Conservation (phyloP, 768 basidiomycete genomes). For the Naganishia onofrii region DNA sequence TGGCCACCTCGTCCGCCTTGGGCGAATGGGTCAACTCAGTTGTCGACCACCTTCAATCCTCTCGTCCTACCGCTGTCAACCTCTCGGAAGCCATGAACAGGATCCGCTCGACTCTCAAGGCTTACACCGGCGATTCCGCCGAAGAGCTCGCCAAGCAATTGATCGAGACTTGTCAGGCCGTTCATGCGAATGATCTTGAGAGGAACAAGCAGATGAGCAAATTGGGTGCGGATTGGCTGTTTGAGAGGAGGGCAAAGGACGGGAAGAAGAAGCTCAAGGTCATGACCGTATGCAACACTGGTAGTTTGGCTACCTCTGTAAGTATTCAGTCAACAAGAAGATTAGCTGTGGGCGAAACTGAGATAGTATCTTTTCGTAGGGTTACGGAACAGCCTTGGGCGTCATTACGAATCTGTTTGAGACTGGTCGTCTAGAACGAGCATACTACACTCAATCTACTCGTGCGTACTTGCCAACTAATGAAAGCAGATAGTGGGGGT, state of each 20-base stretch:
- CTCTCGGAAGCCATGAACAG: conserved; percentile 79
- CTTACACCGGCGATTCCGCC: conserved; percentile 23
- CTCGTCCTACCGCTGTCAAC: conserved; percentile 96
- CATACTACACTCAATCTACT: conserved; percentile 89
- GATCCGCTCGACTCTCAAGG: conserved; percentile 56
- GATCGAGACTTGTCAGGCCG: conserved; percentile 66
- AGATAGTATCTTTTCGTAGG: conserved; percentile 57
- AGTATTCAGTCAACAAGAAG: conserved; percentile 40
- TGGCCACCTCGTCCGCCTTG: conserved; percentile 58
- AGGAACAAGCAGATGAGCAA: conserved; percentile 81
- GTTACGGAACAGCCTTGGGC: conserved; percentile 91
- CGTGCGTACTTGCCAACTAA: conserved; percentile 42
- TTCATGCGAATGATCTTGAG: conserved; percentile 84
- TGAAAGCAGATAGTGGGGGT: neutral
- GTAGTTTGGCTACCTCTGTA: conserved; percentile 88
- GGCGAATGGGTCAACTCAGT: conserved; percentile 60
- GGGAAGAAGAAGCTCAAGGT: conserved; percentile 64
- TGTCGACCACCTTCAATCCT: conserved; percentile 72
- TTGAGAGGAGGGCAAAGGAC: conserved; percentile 56
- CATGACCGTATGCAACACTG: conserved; percentile 96
- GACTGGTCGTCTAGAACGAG: conserved; percentile 69
- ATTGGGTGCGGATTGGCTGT: conserved; percentile 81
- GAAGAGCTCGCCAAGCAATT: conserved; percentile 58
- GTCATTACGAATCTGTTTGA: conserved; percentile 87
- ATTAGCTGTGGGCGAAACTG: conserved; percentile 26